Conservation (phyloP, 2,329 filamentous ascomycete genomes). For the Teratosphaeria destructans region DNA sequence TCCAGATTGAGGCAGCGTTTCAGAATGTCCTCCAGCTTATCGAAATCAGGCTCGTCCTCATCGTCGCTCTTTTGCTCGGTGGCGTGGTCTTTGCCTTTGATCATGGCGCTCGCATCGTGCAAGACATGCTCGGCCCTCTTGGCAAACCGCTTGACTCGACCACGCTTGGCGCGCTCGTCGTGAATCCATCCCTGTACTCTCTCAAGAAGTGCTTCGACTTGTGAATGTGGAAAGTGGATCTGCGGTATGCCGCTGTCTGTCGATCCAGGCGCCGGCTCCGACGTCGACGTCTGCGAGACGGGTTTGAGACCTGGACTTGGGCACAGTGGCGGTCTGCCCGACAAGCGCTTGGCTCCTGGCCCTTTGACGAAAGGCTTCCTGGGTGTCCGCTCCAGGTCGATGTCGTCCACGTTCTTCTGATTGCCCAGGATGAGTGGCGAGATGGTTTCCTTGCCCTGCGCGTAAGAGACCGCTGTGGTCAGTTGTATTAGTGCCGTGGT, state of each 20-base stretch:
- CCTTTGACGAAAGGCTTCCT: conserved; percentile 29
- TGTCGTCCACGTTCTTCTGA: conserved; percentile 33
- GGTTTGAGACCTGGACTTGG: conserved; percentile 14
- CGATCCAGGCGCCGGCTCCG: conserved; percentile 2
- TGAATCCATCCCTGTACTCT: conserved; percentile 79
- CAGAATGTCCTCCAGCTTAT: conserved; percentile 70
- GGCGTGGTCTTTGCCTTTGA: neutral
- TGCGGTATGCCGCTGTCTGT: conserved; percentile 2
- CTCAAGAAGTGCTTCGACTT: conserved; percentile 28
- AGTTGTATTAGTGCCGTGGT: neutral
- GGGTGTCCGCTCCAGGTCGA: conserved; percentile 27
- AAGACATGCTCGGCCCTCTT: neutral
- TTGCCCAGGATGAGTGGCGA: conserved; percentile 38
- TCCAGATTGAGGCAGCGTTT: conserved; percentile 44
- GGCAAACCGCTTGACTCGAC: neutral
- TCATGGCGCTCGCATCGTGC: neutral
- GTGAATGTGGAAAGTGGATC: conserved; percentile 4
- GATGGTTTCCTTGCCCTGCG: conserved; percentile 33
- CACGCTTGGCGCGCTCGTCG: conserved; percentile 58
- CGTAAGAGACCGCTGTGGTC: conserved; percentile 35
- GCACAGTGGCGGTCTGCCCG: conserved; percentile 29
- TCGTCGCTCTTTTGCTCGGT: conserved; percentile 3
- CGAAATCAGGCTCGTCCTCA: conserved; percentile 48
- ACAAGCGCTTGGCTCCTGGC: conserved; percentile 29
- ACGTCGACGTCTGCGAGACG: conserved; percentile 1